A percentile compares a stretch with the other conserved stretches of the same genome.
These are phyloP conservation scores for Oryza coarctata DNA, from an alignment of 176 grass and related monocot genomes.

Conservation along the genomic window DNA sequence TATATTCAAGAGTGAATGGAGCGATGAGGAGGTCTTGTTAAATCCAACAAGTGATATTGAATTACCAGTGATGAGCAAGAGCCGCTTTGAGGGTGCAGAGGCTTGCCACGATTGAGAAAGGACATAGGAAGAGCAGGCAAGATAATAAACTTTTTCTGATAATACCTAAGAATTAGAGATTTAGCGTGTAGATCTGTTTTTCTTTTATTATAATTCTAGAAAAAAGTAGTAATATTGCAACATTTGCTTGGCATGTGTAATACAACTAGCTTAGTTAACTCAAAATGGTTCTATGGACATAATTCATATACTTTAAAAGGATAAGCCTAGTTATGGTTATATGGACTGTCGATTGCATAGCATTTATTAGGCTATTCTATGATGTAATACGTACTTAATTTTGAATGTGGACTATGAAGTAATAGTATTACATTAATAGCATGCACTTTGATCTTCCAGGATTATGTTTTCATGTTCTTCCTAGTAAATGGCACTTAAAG, in stretches of 20 bases:
- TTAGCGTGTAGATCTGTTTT: not conserved
- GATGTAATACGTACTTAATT: not conserved
- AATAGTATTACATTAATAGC: not conserved
- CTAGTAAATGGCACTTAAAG: constrained; percentile 4
- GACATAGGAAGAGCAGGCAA: constrained; percentile 58
- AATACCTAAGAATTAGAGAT: constrained; percentile 1
- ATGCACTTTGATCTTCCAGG: constrained; percentile 2
- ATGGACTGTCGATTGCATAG: not conserved
- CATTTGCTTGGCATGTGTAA: not conserved
- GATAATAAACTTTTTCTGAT: constrained; percentile 13
- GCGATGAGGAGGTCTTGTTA: constrained; percentile 57
- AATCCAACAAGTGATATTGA: constrained; percentile 54
- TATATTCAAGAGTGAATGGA: constrained; percentile 70
- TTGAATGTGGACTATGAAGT: not conserved
- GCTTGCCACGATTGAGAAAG: constrained; percentile 40
- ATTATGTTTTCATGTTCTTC: not conserved
- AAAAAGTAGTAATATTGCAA: not conserved
- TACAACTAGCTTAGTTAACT: not conserved
- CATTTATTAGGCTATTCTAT: not conserved
- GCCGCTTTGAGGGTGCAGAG: constrained; percentile 38
- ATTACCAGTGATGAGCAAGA: constrained; percentile 44
- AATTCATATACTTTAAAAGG: not conserved
- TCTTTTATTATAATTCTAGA: not conserved
- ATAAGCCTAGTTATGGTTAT: not conserved
- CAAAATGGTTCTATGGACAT: not conserved